A percentile compares a stretch with the other conserved stretches of the same genome.
phyloP scores from a whole-genome alignment of 805 yeast species.

The Ogataea henricii region DNA sequence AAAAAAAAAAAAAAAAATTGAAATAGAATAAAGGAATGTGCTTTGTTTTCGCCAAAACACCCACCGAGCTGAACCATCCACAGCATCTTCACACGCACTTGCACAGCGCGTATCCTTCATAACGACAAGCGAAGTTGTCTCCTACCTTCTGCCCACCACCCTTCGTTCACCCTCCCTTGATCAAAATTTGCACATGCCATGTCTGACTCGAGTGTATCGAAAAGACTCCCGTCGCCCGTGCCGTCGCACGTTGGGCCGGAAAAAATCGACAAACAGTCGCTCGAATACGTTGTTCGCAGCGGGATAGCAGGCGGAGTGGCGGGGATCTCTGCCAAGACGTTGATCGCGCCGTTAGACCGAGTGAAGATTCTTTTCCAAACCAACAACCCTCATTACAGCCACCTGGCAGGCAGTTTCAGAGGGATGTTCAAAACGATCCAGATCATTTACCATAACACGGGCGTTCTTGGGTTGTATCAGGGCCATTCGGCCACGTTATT shows the following conservation, averaged over 20 bases:
- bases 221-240: neutral
- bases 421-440: conserved; percentile 77
- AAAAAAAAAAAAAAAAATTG: neutral
- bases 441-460: conserved; percentile 68
- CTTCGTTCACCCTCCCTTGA: neutral
- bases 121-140: too few relatives aligned
- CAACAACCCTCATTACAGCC: conserved; percentile 81
- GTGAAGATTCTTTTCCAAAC: conserved; percentile 96
- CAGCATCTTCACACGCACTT: neutral
- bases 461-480: conserved; percentile 79
- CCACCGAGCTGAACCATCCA: neutral
- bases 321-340: conserved; percentile 93
- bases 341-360: conserved; percentile 93
- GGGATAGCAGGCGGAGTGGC: conserved; percentile 96
- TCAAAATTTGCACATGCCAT: neutral
- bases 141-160: too few relatives aligned
- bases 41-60: too few relatives aligned
- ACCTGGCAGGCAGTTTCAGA: conserved; percentile 74
- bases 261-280: conserved; percentile 62
- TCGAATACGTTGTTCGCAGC: conserved; percentile 77
- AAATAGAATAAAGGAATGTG: too few relatives aligned
- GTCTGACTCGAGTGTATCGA: conserved; percentile 2
- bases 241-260: conserved; percentile 10
- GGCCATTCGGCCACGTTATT: conserved; percentile 94
- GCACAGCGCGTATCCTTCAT: too few relatives aligned